Conservation (phyloP, 202 grass and related monocot species). For the Carex sylvatica region DNA sequence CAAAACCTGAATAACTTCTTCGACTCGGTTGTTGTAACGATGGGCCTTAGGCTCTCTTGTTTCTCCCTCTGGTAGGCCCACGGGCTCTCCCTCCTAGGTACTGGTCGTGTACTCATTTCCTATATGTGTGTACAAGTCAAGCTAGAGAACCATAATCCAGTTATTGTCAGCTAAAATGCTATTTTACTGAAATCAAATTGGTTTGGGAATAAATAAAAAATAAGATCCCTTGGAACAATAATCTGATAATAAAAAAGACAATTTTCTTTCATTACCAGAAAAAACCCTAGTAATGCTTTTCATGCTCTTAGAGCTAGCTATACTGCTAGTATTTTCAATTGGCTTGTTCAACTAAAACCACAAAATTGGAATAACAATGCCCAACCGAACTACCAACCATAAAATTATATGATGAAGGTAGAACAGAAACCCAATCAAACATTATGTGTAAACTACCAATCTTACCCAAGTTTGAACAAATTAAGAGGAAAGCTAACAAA, state of each 20-base stretch:
- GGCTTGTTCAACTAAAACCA: not conserved
- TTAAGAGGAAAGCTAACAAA: no score
- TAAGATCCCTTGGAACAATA: not conserved
- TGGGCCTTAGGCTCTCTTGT: constrained; percentile 74
- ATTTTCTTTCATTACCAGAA: not conserved
- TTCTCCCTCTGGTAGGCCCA: constrained; percentile 87
- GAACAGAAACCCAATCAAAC: no score
- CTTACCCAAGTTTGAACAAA: no score
- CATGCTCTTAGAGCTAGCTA: not conserved
- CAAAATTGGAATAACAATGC: not conserved
- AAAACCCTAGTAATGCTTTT: not conserved
- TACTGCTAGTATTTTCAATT: not conserved
- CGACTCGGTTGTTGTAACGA: constrained; percentile 81
- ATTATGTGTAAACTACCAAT: no score
- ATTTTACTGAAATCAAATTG: not conserved
- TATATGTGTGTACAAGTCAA: constrained; percentile 40
- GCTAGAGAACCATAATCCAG: constrained; percentile 47
- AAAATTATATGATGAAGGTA: no score
- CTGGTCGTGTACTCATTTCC: constrained; percentile 64
- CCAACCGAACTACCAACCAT: not conserved
- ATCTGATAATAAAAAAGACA: not conserved
- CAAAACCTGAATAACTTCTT: constrained; percentile 81
- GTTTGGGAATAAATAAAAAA: not conserved
- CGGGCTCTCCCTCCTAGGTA: constrained; percentile 68
- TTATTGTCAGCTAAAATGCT: not conserved